Base-by-base conservation (phyloP, 495 filamentous ascomycete genomes). In the Penicillium flavigenum region DNA sequence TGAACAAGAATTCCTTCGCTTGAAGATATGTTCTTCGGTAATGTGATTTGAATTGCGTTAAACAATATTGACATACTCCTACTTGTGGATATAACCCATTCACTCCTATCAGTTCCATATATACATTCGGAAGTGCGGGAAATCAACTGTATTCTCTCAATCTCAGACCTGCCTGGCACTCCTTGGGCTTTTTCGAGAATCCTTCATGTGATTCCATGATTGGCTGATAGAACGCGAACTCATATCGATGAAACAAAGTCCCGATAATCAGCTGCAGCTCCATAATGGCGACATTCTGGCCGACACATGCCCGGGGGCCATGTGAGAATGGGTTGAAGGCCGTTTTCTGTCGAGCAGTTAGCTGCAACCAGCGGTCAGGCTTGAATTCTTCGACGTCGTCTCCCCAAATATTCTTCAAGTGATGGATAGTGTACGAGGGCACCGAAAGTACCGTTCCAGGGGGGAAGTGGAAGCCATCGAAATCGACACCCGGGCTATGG, bases 271-370 rank as follows among this genome's bases (percentile, higher is more conserved):
- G 72, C 59, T 84, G 83, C 77, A 92, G 72, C 70, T 92, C 90
- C 88, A 93, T 91, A 72, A 91, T 87, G 4, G 89, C 89, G 3
- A 93, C 86, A 64, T 90, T 91, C 49, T 86, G 65, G 0, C 89
- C 89, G 38, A 92, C 86, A 62, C 89, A 92, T 2, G 85, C 80
- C 14, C 89, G 68, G 1, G 89, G 89, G 0, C 89, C 89, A 58
- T 86, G 80, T 46, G 81, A 85, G 60, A 93, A 93, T 0, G 89
- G 89, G 44, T 91, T 88, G 53, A 93, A 93, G 0, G 82, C 81
- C 29, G 73, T 74, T 67, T 88, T 88, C 65, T 89, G 87, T 49
- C 74, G 67, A 39, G 79, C 58, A 10, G 85, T 88, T 16, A 82
- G 41, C 5, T 57, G 57, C 47, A 70, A 60, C 89, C 89, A 95